phyloP scores from a whole-genome alignment of 2,329 filamentous ascomycete genomes.

The Tolypocladium nubicola region DNA sequence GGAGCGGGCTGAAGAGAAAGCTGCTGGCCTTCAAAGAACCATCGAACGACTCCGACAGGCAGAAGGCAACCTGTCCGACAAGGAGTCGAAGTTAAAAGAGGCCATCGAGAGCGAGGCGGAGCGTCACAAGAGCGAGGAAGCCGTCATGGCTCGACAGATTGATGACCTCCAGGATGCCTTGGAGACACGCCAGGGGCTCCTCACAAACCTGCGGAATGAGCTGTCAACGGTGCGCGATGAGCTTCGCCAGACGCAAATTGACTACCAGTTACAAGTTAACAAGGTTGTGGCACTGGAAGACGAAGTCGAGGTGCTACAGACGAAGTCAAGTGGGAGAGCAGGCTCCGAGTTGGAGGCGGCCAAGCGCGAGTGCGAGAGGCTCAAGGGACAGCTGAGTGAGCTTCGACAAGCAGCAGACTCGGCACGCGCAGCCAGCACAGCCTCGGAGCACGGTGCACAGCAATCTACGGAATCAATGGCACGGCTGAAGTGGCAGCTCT shows the following conservation, averaged over 20 bases:
- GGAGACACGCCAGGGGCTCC: conserved; percentile 50
- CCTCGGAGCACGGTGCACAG: conserved; percentile 22
- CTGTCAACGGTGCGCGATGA: conserved; percentile 57
- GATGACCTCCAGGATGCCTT: conserved; percentile 64
- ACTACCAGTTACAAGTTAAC: conserved; percentile 50
- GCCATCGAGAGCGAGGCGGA: conserved; percentile 61
- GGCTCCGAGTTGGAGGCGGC: conserved; percentile 8
- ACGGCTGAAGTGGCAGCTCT: conserved; percentile 44
- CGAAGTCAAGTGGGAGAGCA: conserved; percentile 2
- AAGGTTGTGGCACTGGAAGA: conserved; percentile 62
- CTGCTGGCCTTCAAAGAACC: conserved; percentile 55
- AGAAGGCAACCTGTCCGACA: conserved; percentile 56
- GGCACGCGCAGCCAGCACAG: conserved; percentile 15
- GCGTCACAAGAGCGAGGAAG: conserved; percentile 62
- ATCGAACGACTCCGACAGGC: conserved; percentile 59
- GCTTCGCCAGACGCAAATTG: conserved; percentile 55
- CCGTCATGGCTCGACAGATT: conserved; percentile 60
- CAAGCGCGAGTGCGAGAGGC: conserved; percentile 15
- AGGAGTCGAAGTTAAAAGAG: conserved; percentile 57
- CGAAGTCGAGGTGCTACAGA: conserved; percentile 63
- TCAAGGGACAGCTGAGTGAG: conserved; percentile 26
- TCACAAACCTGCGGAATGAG: conserved; percentile 57
- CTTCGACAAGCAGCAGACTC: conserved; percentile 14
- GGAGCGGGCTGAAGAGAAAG: conserved; percentile 56
- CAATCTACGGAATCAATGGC: conserved; percentile 32